Base-by-base conservation (phyloP, 176 grass and related monocot genomes). In the Alopecurus myosuroides region DNA sequence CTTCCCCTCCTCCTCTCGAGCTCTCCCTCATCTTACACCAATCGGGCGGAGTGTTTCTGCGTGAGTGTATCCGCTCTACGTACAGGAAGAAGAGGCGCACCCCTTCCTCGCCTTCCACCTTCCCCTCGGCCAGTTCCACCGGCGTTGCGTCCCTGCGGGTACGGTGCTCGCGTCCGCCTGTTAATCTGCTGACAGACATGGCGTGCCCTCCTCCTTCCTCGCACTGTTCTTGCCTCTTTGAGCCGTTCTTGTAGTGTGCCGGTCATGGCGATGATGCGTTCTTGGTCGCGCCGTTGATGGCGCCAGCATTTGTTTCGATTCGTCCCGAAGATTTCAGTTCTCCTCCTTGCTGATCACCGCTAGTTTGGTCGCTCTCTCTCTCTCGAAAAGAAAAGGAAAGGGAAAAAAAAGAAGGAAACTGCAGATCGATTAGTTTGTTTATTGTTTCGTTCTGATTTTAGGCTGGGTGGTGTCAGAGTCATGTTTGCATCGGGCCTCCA, bases 401-500 rank as follows among this genome's bases (percentile, higher is more conserved):
- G 48, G 0, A 14, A 33, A 23, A 25, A 15, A 11, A 70, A 3
- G 7, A 14, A 42, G 5, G n/a, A 42, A 23, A 77, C 70, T 73
- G 82, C 49, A 13, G 41, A 82, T 61, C 39, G 41, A 8, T 53
- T 90, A 78, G 26, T 86, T 90, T 82, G 26, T 86, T 72, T 86
- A 73, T 78, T 86, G 56, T 34, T n/a, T 56, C 33, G 46, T 20
- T 7, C 45, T 44, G 77, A 22, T 77, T 85, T 65, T 62, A 77
- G n/a, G 72, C 84, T 53, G 51, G 26, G 29, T 31, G 8, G 65
- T 79, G 88, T 89, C 88, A 77, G 78, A 63, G 3, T 31, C 74
- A 53, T 79, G 79, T 57, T 72, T 72, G 83, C 88, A 25, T 90
- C 28, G 88, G 88, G 88, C 74, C 20, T 86, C 88, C 74, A 82